Conservation (phyloP, 2,329 filamentous ascomycete genomes). For the Colletotrichum filicis region DNA sequence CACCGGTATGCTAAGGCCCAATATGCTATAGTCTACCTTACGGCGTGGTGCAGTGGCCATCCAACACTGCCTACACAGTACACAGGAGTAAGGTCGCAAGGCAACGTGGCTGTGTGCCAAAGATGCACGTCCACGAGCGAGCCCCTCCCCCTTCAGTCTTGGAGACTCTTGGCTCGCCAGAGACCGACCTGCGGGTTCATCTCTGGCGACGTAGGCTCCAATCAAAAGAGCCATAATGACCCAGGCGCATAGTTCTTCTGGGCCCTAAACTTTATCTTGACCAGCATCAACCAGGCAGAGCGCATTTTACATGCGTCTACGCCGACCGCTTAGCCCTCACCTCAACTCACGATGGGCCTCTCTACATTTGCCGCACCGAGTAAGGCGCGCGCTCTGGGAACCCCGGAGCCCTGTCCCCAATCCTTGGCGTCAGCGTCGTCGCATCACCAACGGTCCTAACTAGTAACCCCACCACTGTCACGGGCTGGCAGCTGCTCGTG, state of each 20-base stretch:
- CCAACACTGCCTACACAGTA: no score
- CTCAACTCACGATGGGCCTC: background rate
- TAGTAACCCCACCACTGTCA: background rate
- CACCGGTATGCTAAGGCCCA: background rate
- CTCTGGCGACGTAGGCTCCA: background rate
- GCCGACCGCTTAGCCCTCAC: background rate
- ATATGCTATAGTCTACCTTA: background rate
- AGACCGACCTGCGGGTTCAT: background rate
- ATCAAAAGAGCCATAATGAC: background rate
- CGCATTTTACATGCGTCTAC: background rate
- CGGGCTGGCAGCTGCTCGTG: background rate
- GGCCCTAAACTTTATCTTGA: slow-evolving; percentile 22
- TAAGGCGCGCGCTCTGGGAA: background rate
- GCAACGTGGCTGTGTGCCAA: background rate
- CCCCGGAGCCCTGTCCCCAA: slow-evolving; percentile 7
- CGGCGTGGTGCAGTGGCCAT: background rate
- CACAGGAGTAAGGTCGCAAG: background rate
- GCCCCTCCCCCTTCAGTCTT: background rate
- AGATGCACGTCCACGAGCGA: background rate
- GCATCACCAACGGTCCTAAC: background rate
- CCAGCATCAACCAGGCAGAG: slow-evolving; percentile 26
- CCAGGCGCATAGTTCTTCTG: slow-evolving; percentile 9
- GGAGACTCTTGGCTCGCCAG: background rate
- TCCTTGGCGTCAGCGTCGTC: slow-evolving; percentile 13
- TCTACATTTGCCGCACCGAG: background rate